Base-by-base conservation (phyloP, 2,329 filamentous ascomycete species). In the Sphaerulina populicola region DNA sequence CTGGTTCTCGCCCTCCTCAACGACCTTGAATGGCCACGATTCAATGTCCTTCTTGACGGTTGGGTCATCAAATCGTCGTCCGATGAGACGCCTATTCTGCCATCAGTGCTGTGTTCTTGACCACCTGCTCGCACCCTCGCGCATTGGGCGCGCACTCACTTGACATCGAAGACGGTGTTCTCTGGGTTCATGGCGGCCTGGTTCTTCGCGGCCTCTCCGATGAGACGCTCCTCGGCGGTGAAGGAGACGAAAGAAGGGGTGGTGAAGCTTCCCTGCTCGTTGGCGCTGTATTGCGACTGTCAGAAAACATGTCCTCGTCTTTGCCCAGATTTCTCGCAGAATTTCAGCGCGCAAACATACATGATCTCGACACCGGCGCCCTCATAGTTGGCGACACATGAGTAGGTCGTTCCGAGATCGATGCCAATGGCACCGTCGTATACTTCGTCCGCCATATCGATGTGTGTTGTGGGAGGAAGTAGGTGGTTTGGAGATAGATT, bases 371-470 rank as follows among this genome's bases (percentile, higher is more conserved):
- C 91, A 84, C 95, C 96, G 80, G 82, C 91, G 74, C 93, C 93
- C 78, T 97, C 93, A 78, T 97, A 98, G 76, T 86, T 94, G 77
- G 93, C 93, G 78, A 97, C 93, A 77, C 93, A 98, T 70, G 93
- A 97, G 83, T 98, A 98, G 75, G 93, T 98, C 67, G 93, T 98
- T 76, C 93, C 93, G 78, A 98, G 82, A 85, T 98, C 93, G 79
- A 98, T 98, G 83, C 93, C 93, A 79, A 97, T 88, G 83, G 93
- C 93, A 86, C 93, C 93, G 74, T 98, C 93, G 76, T 97, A 98
- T 69, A 94, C 84, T 84, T 96, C 91, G 75, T 95, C 89, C 74
- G 88, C 84, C 91, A 96, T 96, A 72, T 77, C 88, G 56, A 44
- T 43, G 15, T 38, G 40, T 48, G 54, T 55, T 42, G 43, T 53